Evolutionary conservation across 306 rosid genomes (phyloP).

Genomic region (Rosa multiflora): DNA sequence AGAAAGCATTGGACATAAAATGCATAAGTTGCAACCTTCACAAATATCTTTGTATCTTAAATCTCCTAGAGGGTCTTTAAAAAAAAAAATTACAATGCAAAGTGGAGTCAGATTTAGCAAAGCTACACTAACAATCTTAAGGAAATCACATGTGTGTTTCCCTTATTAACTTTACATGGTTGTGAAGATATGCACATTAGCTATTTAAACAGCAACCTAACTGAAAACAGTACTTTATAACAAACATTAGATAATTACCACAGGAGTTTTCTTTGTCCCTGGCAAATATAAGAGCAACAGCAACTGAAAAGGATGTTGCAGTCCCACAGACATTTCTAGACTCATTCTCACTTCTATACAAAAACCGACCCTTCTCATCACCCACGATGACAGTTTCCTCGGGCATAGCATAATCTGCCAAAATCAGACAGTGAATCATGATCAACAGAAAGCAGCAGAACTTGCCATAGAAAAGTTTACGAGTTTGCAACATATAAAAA

Average conservation of each 20-base stretch:
- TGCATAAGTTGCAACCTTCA: neutral
- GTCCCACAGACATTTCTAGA: conserved; percentile 38
- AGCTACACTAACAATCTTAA: neutral
- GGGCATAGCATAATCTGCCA: conserved; percentile 74
- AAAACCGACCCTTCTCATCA: conserved; percentile 57
- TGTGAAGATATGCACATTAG: conserved; percentile 10
- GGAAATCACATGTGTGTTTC: neutral
- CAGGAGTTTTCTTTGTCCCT: conserved; percentile 48
- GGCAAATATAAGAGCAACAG: conserved; percentile 75
- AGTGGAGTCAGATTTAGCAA: neutral
- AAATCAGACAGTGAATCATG: neutral
- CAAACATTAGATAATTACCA: conserved; percentile 42
- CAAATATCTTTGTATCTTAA: neutral
- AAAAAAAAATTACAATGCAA: neutral
- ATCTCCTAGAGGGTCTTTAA: neutral
- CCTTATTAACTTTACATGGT: neutral
- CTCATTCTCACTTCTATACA: conserved; percentile 38
- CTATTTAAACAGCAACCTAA: neutral
- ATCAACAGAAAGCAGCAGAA: conserved; percentile 6
- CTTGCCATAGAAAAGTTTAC: neutral
- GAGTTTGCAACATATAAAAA: neutral
- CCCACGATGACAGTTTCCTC: conserved; percentile 73
- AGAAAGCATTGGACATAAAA: neutral
- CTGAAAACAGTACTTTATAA: conserved; percentile 9
- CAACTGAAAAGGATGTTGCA: conserved; percentile 35